Base-by-base conservation (phyloP, 345 rosid species). In the Angophora floribunda region DNA sequence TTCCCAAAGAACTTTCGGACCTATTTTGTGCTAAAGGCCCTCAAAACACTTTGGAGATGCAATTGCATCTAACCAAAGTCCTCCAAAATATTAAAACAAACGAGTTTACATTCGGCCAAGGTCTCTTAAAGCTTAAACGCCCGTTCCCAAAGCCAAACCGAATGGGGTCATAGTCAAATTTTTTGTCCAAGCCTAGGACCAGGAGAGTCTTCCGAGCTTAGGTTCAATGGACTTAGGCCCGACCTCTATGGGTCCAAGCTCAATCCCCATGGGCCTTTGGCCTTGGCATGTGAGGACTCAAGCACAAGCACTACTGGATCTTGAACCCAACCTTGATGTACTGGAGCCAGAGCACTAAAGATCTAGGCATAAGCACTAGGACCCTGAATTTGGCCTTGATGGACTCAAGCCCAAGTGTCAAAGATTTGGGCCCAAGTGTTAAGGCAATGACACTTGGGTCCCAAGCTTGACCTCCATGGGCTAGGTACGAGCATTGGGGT, bases 401-500 rank as follows among this genome's bases (percentile, higher is more conserved):
- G 4, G 41, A 24, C 13, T 6, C 6, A 3, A 1, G 6, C n/a
- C 13, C 13, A 24, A 4, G 65, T 2, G 13, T 6, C 65, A 4
- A 24, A 36, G 41, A 24, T 6, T 6, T 3, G 5, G 1, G 6
- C n/a, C n/a, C n/a, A 24, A 4, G 65, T 5, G 13, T 6, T n/a
- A 10, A 24, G 65, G 28, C n/a, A 9, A 5, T 7, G n/a, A n/a
- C 28, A 57, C 12, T 24, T 24, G 6, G 65, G 65, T 24, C 28
- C 65, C 6, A 13, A 14, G 70, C 4, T 1, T n/a, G 0, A 2
- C 67, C 67, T 61, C 7, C 24, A 53, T 53, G 57, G 53, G 16
- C 2, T 5, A 0, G 6, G 8, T 32, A 28, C 2, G 7, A 6
- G 17, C 9, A 13, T 0, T 14, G 3, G 9, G 32, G 75, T 63